Percentiles rank a stretch among this genome's conserved stretches.
Conservation (phyloP, 306 rosid species). For the Glycyrrhiza uralensis region DNA sequence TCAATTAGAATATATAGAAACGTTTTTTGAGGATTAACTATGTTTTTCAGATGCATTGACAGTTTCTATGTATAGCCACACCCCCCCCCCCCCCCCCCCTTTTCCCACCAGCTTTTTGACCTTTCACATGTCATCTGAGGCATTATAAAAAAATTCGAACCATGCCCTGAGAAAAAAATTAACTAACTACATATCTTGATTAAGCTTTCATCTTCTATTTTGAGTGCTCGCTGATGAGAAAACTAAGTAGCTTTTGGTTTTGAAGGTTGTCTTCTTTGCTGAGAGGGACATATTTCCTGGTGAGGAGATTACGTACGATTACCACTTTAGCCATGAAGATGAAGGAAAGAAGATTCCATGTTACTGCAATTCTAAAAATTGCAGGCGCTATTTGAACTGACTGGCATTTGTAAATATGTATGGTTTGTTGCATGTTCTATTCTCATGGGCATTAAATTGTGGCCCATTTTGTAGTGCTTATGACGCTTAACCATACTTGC, state of each 20-base stretch:
- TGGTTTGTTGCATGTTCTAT: not conserved
- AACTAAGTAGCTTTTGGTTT: conserved; percentile 16
- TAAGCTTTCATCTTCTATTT: not conserved
- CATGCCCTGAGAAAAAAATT: not conserved
- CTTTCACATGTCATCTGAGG: not conserved
- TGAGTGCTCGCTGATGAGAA: not conserved
- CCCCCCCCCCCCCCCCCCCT: not conserved
- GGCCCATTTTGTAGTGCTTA: not conserved
- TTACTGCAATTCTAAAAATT: conserved; percentile 58
- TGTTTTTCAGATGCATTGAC: not conserved
- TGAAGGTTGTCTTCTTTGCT: conserved; percentile 67
- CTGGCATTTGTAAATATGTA: not conserved
- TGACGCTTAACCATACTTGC: conserved; percentile 2
- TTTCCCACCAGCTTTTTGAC: not conserved
- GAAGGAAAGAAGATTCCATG: conserved; percentile 79
- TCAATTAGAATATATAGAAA: not conserved
- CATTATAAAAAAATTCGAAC: not conserved
- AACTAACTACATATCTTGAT: not conserved
- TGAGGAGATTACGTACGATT: conserved; percentile 73
- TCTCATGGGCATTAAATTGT: not conserved
- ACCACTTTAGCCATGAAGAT: conserved; percentile 67
- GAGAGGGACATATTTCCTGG: conserved; percentile 69
- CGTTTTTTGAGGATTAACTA: not conserved
- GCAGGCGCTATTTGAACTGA: conserved; percentile 70
- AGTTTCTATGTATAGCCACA: not conserved